phyloP scores from a whole-genome alignment of 1,284 basidiomycete species.

The Ceratobasidium sp. region DNA sequence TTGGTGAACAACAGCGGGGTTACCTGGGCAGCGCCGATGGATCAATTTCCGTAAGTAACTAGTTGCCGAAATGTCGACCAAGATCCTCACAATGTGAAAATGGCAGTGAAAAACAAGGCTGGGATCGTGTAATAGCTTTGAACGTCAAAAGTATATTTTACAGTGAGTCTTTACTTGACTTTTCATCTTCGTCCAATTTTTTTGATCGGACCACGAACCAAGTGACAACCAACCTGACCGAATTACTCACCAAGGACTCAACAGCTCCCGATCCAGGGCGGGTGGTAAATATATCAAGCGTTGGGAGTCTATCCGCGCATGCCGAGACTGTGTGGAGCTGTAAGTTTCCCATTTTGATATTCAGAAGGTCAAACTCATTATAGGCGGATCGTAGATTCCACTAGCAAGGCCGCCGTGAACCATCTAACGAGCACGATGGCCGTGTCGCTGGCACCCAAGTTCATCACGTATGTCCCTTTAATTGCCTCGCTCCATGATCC shows the following conservation, averaged over 20 bases:
- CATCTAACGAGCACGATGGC: slow-evolving; percentile 72
- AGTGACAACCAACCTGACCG: slow-evolving; percentile 65
- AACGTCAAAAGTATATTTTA: slow-evolving; percentile 88
- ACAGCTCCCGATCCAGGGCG: slow-evolving; percentile 76
- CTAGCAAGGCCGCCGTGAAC: slow-evolving; percentile 81
- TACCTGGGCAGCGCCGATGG: slow-evolving; percentile 84
- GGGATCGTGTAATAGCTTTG: slow-evolving; percentile 86
- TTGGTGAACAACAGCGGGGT: slow-evolving; percentile 86
- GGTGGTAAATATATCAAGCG: slow-evolving; percentile 87
- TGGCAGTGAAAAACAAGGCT: slow-evolving; percentile 64
- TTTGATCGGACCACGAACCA: too few species aligned
- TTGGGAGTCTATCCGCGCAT: neutral
- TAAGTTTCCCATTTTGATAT: neutral
- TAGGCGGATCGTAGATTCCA: slow-evolving; percentile 66
- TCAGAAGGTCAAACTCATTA: too few species aligned
- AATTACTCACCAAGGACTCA: slow-evolving; percentile 76
- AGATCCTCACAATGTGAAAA: too few species aligned
- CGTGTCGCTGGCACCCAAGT: slow-evolving; percentile 30
- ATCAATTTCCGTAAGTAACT: slow-evolving; percentile 69
- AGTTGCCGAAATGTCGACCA: too few species aligned
- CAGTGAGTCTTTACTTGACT: slow-evolving; percentile 55
- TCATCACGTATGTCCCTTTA: slow-evolving; percentile 10
- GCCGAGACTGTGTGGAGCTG: slow-evolving; percentile 16
- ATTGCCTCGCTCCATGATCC: too few species aligned
- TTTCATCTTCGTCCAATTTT: too few species aligned